Evolutionary conservation across 2,329 filamentous ascomycete species (phyloP).

Genomic region (Epichloe sp.): DNA sequence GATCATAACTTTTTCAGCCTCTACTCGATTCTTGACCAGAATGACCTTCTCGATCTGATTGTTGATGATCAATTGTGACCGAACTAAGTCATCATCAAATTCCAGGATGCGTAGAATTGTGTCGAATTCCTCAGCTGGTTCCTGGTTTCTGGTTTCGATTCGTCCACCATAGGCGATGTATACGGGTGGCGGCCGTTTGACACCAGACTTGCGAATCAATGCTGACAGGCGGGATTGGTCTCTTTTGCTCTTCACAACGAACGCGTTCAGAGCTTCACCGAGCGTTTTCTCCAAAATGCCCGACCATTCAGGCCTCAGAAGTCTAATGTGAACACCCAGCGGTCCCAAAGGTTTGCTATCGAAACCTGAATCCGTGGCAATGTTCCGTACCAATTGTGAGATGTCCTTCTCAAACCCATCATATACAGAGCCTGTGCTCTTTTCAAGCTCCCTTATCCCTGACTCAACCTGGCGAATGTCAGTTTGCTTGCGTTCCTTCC

Average conservation of each 20-base stretch:
- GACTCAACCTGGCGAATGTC: conserved; percentile 41
- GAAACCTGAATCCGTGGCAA: conserved; percentile 59
- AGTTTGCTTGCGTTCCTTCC: conserved; percentile 30
- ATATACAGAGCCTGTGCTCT: conserved; percentile 42
- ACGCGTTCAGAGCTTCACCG: conserved; percentile 57
- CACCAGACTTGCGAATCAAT: conserved; percentile 50
- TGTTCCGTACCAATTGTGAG: conserved; percentile 49
- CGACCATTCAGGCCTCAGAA: conserved; percentile 73
- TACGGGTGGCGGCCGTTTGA: conserved; percentile 30
- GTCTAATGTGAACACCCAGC: conserved; percentile 61
- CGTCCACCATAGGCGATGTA: conserved; percentile 24
- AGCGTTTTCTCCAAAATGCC: conserved; percentile 67
- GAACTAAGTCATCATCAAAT: conserved; percentile 67
- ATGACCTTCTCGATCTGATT: conserved; percentile 74
- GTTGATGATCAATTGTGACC: conserved; percentile 72
- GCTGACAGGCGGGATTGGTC: conserved; percentile 58
- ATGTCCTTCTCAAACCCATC: conserved; percentile 53
- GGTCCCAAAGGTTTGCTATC: conserved; percentile 66
- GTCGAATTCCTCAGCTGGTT: conserved; percentile 59
- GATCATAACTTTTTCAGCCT: conserved; percentile 60
- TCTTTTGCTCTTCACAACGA: conserved; percentile 64
- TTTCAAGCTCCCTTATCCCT: conserved; percentile 36
- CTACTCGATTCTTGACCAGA: conserved; percentile 53
- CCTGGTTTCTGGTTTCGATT: conserved; percentile 33
- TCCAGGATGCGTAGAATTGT: conserved; percentile 72